Evolutionary conservation across 345 rosid genomes (phyloP).

Genomic region (Bruguiera gymnorhiza): DNA sequence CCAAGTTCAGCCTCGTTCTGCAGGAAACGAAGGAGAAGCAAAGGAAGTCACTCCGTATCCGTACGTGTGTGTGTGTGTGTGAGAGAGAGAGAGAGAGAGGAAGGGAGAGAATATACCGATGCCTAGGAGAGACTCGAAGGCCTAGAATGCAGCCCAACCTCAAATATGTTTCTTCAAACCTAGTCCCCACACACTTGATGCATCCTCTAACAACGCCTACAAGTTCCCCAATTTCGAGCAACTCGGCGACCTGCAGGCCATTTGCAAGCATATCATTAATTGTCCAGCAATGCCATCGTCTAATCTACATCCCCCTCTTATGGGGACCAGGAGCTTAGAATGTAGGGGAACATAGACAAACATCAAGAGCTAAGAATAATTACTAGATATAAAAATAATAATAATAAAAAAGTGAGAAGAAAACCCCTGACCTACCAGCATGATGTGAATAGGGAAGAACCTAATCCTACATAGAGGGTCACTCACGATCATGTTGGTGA

Average conservation of each 20-base stretch:
- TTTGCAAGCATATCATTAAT: constrained; percentile 16
- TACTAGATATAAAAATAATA: background rate
- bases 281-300: background rate
- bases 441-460: constrained; percentile 43
- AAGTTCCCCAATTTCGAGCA: constrained; percentile 46
- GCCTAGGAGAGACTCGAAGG: constrained; percentile 54
- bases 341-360: too few relatives aligned
- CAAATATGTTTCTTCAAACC: constrained; percentile 25
- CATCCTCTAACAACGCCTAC: constrained; percentile 63
- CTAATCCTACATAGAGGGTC: constrained; percentile 58
- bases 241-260: constrained; percentile 56
- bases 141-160: constrained; percentile 59
- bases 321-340: constrained; percentile 13
- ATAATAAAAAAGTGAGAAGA: background rate
- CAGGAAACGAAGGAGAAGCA: background rate
- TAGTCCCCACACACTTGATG: constrained; percentile 51
- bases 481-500: constrained; percentile 31
- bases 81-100: background rate
- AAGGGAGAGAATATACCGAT: constrained; percentile 33
- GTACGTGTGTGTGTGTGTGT: too few relatives aligned
- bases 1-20: background rate
- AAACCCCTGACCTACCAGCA: constrained; percentile 47
- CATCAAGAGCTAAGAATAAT: too few relatives aligned
- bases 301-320: constrained; percentile 1
- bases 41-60: too few relatives aligned